phyloP scores from a whole-genome alignment of 2,329 filamentous ascomycete species.

The Aspergillus sp. region DNA sequence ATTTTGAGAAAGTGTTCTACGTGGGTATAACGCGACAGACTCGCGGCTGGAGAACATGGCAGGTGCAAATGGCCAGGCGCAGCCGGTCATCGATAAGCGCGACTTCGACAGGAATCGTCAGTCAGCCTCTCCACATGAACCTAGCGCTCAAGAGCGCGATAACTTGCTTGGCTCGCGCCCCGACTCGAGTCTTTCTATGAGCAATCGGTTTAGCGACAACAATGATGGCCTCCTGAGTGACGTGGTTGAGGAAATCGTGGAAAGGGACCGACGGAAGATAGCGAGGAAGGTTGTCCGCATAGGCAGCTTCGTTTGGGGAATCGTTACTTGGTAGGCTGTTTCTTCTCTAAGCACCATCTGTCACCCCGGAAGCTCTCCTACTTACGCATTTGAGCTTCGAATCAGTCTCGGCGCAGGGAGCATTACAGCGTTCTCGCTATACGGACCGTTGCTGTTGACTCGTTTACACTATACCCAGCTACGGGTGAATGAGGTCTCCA shows the following conservation, averaged over 20 bases:
- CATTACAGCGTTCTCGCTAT: conserved; percentile 90
- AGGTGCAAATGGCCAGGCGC: conserved; percentile 19
- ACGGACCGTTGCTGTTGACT: conserved; percentile 85
- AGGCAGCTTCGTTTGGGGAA: conserved; percentile 59
- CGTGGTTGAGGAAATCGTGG: conserved; percentile 60
- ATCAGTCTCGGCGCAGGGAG: conserved; percentile 76
- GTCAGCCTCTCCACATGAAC: conserved; percentile 22
- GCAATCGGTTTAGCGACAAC: conserved; percentile 17
- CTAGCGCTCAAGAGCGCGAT: conserved; percentile 14
- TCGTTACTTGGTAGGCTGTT: conserved; percentile 54
- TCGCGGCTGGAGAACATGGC: conserved; percentile 23
- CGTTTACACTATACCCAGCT: conserved; percentile 85
- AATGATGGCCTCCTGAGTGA: conserved; percentile 56
- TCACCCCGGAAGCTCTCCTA: background rate
- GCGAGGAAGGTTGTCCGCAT: conserved; percentile 54
- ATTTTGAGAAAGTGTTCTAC: background rate
- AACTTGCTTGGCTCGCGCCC: conserved; percentile 29
- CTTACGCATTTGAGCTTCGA: background rate
- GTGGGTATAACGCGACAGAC: background rate
- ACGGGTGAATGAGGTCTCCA: conserved; percentile 87
- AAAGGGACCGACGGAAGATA: conserved; percentile 56
- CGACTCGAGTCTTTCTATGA: conserved; percentile 20
- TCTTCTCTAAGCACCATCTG: background rate
- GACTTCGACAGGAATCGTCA: conserved; percentile 48
- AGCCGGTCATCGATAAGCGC: conserved; percentile 41